Evolutionary conservation across 257 asterid genomes (phyloP).

Genomic region (Gentiana straminea): DNA sequence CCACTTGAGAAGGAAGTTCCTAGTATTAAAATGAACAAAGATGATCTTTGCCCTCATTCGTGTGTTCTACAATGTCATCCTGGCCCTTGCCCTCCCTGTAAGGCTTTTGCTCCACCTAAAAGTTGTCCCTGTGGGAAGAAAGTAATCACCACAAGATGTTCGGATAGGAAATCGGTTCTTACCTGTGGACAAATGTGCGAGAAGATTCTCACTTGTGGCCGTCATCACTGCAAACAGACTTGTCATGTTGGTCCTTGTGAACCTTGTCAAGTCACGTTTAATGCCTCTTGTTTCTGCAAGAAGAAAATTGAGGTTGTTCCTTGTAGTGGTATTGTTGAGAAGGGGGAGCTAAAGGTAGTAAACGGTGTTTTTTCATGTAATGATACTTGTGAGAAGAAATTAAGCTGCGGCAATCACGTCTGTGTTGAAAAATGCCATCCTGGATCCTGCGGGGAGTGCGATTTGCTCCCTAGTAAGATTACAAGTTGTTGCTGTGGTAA

Average conservation of each 20-base stretch:
- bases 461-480: slow-evolving; percentile 51
- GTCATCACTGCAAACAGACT: slow-evolving; percentile 56
- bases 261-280: slow-evolving; percentile 58
- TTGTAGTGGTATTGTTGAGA: slow-evolving; percentile 76
- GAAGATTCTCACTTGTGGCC: slow-evolving; percentile 77
- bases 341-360: slow-evolving; percentile 55
- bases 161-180: slow-evolving; percentile 71
- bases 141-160: slow-evolving; percentile 78
- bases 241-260: slow-evolving; percentile 92
- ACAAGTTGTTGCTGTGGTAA: slow-evolving; percentile 86
- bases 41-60: slow-evolving; percentile 80
- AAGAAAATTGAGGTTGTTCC: slow-evolving; percentile 62
- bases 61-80: slow-evolving; percentile 99
- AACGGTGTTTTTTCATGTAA: slow-evolving; percentile 79
- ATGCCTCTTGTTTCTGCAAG: slow-evolving; percentile 87
- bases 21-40: slow-evolving; percentile 43
- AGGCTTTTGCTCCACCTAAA: slow-evolving; percentile 89
- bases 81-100: slow-evolving; percentile 98
- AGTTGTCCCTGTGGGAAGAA: slow-evolving; percentile 92
- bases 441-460: slow-evolving; percentile 88
- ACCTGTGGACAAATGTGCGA: slow-evolving; percentile 86
- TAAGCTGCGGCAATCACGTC: slow-evolving; percentile 66
- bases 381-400: slow-evolving; percentile 49
- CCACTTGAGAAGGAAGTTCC: slow-evolving; percentile 67
- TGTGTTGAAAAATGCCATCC: slow-evolving; percentile 84